Percentiles rank a stretch among this genome's conserved stretches.
These are phyloP conservation scores for Cylindrotheca closterium DNA, from an alignment of 108 stramenopile genomes.

Conservation along the genomic window DNA sequence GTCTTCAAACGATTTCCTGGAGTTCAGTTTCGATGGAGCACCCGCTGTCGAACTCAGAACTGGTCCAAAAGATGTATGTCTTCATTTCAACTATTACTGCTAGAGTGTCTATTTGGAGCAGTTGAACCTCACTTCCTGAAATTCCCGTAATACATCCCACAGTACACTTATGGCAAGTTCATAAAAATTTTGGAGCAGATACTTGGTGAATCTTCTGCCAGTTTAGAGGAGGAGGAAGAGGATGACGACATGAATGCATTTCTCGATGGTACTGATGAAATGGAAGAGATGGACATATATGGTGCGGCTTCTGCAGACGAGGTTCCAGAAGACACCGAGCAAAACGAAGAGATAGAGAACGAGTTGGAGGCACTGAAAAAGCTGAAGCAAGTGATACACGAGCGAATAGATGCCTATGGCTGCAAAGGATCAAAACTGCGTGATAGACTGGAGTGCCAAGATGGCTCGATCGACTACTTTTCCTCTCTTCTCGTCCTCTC, in stretches of 20 bases:
- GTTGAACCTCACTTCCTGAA: too few species aligned
- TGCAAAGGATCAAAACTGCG: background rate
- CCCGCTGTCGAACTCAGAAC: background rate
- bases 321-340: conserved; percentile 2
- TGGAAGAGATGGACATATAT: conserved; percentile 13
- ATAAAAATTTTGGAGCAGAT: conserved; percentile 55
- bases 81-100: background rate
- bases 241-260: conserved; percentile 36
- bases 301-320: background rate
- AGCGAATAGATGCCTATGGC: conserved; percentile 8
- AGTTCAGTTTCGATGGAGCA: conserved; percentile 25
- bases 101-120: too few species aligned
- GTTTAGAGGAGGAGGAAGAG: background rate
- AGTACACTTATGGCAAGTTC: conserved; percentile 71
- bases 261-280: conserved; percentile 31
- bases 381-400: conserved; percentile 15
- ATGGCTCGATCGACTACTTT: conserved; percentile 9
- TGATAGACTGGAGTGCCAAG: background rate
- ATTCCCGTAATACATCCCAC: background rate
- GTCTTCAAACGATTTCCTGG: conserved; percentile 77
- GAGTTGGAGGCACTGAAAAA: conserved; percentile 9
- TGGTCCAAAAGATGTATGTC: background rate
- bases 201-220: background rate
- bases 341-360: conserved; percentile 8
- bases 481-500: conserved; percentile 37